Base-by-base conservation (phyloP, 768 basidiomycete genomes). In the Trametes gibbosa region DNA sequence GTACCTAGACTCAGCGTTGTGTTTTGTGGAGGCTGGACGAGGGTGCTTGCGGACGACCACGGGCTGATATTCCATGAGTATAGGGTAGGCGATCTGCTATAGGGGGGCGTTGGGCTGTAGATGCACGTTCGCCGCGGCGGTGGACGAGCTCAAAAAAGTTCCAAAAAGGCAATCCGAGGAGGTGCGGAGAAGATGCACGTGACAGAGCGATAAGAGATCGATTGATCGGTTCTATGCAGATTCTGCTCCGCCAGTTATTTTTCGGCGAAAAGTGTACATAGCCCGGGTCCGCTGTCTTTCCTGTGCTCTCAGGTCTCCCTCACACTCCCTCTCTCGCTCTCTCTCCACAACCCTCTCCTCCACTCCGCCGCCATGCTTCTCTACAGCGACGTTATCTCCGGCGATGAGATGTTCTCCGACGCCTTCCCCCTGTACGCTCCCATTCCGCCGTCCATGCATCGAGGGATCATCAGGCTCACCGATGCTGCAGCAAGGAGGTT, bases 391-490 rank as follows among this genome's bases (percentile, higher is more conserved):
- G 71, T 90, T 59, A n/a, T 97, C 58, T 73, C 84, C 50, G 84
- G 74, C 45, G 93, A 96, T 70, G 95, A 98, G 79, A 89, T 98
- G 82, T 84, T 91, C 82, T 94, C 93, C 25, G 94, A 96, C 78
- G 94, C 94, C 64, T 98, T 88, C 80, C 86, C 87, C 19, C 17
- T 89, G 94, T 95, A 67, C 61, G 87, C 79, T 23, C 21, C 29
- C 16, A 29, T 59, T 9, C 41, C 34, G 24, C n/a, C 16, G 17
- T 46, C 19, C 21, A n/a, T 23, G 21, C 25, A 41, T 14, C 19
- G 23, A 40, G 21, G 34, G 35, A 25, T n/a, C 24, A 17, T 14
- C 27, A 23, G 19, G 24, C 57, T 59, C 32, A 62, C 50, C 6
- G 1, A 16, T 25, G 13, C 16, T 59, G 34, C 70, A 95, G 93